These are phyloP conservation scores for Guyanaporus albipodus DNA, from an alignment of 768 basidiomycete species.

Conservation along the genomic window DNA sequence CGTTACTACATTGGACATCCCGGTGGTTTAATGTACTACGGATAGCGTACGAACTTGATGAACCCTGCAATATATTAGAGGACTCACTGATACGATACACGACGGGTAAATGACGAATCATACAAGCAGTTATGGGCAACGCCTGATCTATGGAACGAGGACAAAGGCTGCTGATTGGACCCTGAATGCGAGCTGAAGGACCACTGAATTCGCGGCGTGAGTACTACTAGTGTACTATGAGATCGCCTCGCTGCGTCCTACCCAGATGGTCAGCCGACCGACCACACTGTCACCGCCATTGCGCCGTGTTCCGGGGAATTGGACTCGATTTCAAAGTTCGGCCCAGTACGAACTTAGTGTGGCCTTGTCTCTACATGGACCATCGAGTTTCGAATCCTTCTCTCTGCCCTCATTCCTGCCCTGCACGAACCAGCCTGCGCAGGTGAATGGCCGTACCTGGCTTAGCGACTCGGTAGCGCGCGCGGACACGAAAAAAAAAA, in stretches of 20 bases:
- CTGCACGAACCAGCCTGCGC: background rate
- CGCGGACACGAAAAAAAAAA: background rate
- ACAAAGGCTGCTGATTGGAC: too few species aligned
- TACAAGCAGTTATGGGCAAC: too few species aligned
- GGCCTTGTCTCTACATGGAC: background rate
- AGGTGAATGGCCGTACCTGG: constrained; percentile 7
- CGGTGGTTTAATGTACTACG: constrained; percentile 19
- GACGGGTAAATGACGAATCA: too few species aligned
- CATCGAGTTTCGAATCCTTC: background rate
- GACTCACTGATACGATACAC: background rate
- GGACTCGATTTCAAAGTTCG: constrained; percentile 2
- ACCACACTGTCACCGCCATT: constrained; percentile 8
- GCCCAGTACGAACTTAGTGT: background rate
- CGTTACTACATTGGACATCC: constrained; percentile 13
- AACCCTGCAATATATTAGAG: constrained; percentile 7
- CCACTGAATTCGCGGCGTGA: too few species aligned
- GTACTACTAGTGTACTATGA: too few species aligned
- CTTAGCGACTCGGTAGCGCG: constrained; percentile 13
- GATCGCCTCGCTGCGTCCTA: too few species aligned
- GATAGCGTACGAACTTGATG: constrained; percentile 22
- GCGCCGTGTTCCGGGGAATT: constrained; percentile 28
- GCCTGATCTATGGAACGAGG: too few species aligned
- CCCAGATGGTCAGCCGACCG: too few species aligned
- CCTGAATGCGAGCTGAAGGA: too few species aligned
- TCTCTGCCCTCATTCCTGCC: background rate